Percentiles rank a stretch among this genome's conserved stretches.
phyloP scores from a whole-genome alignment of 2,329 filamentous ascomycete genomes.

The Didymella arachidicola region DNA sequence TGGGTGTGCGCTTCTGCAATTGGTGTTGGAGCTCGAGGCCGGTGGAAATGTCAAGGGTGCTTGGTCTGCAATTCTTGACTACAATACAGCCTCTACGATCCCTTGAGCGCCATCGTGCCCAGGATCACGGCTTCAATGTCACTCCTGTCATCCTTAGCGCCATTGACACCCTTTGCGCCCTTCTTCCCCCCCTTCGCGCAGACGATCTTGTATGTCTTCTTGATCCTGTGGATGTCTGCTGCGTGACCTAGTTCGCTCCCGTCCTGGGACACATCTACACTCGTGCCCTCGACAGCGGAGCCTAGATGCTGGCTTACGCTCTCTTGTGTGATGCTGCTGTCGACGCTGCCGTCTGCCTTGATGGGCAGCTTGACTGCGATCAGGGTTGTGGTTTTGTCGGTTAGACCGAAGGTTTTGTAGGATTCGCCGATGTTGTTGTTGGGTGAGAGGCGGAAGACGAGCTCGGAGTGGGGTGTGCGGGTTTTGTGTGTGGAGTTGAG shows the following conservation, averaged over 20 bases:
- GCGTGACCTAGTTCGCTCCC: constrained; percentile 60
- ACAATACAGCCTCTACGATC: constrained; percentile 35
- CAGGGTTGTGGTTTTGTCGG: constrained; percentile 73
- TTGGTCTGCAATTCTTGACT: too few relatives aligned
- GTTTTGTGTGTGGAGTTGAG: constrained; percentile 68
- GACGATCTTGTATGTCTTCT: constrained; percentile 84
- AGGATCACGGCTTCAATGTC: constrained; percentile 75
- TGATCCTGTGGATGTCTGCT: constrained; percentile 65
- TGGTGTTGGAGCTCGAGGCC: too few relatives aligned
- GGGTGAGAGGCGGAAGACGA: constrained; percentile 79
- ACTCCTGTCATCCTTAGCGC: constrained; percentile 50
- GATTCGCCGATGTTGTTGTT: constrained; percentile 93
- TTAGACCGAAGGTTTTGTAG: constrained; percentile 86
- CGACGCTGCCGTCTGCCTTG: constrained; percentile 10
- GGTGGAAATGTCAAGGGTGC: too few relatives aligned
- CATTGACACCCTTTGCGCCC: constrained; percentile 37
- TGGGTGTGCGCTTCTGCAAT: too few relatives aligned
- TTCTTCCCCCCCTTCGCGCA: constrained; percentile 50
- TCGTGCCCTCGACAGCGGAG: constrained; percentile 35
- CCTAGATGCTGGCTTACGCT: constrained; percentile 41
- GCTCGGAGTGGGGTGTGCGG: constrained; percentile 87
- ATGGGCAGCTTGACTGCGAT: constrained; percentile 79
- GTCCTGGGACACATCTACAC: constrained; percentile 31
- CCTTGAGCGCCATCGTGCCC: constrained; percentile 79
- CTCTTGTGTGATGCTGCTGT: constrained; percentile 27